phyloP scores from a whole-genome alignment of 495 filamentous ascomycete genomes.

The Parathielavia hyrcaniae region DNA sequence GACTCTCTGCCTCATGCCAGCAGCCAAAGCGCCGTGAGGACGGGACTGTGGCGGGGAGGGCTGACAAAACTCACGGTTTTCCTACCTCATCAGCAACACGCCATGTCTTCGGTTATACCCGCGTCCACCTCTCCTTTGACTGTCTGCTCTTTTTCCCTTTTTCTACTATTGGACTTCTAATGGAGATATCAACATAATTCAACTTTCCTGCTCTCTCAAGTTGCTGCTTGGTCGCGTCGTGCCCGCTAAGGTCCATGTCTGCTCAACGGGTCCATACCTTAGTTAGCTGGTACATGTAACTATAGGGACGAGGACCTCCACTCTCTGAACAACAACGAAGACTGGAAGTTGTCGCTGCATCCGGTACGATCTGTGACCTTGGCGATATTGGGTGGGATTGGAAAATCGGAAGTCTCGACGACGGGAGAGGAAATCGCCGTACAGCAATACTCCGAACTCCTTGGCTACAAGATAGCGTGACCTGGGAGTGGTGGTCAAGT shows the following conservation, averaged over 20 bases:
- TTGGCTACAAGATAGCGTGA: not conserved
- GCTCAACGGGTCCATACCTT: too few relatives aligned
- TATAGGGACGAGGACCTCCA: too few relatives aligned
- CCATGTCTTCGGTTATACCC: slow-evolving; percentile 21
- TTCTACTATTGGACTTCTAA: slow-evolving; percentile 50
- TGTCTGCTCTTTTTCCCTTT: slow-evolving; percentile 35
- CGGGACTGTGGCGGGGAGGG: not conserved
- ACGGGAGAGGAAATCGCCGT: too few relatives aligned
- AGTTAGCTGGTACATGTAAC: too few relatives aligned
- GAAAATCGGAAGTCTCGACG: too few relatives aligned
- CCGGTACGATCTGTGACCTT: too few relatives aligned
- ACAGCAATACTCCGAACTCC: not conserved
- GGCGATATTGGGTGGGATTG: too few relatives aligned
- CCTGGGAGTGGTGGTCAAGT: not conserved
- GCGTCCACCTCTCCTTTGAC: slow-evolving; percentile 28
- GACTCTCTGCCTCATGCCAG: not conserved
- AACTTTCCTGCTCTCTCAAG: slow-evolving; percentile 22
- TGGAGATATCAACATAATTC: slow-evolving; percentile 49
- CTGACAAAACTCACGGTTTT: not conserved
- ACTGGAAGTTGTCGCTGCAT: too few relatives aligned
- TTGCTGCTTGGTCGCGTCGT: not conserved
- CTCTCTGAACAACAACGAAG: too few relatives aligned
- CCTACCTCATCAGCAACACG: slow-evolving; percentile 5
- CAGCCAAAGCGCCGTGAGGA: not conserved
- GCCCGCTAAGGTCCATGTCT: too few relatives aligned